Evolutionary conservation across 306 rosid genomes (phyloP).

Genomic region (Oxytropis ochrocephala): DNA sequence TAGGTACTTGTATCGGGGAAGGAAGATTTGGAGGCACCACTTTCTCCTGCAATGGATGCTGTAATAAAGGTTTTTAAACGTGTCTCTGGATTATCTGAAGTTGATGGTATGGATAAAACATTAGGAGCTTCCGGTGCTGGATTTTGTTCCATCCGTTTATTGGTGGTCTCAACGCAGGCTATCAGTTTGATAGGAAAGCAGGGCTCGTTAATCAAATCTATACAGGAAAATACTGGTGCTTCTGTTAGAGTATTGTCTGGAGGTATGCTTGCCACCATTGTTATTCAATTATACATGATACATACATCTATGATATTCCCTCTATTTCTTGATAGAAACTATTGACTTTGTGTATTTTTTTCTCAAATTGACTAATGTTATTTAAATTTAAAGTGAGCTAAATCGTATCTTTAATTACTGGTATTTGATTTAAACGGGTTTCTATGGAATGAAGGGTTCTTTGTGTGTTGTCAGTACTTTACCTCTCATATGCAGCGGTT

Average conservation of each 20-base stretch:
- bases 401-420: neutral
- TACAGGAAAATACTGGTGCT: constrained; percentile 78
- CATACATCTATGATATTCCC: neutral
- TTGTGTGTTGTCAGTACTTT: neutral
- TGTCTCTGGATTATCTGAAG: constrained; percentile 67
- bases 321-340: neutral
- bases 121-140: constrained; percentile 46
- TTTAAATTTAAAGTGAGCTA: constrained; percentile 2
- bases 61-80: constrained; percentile 76
- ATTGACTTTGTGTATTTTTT: neutral
- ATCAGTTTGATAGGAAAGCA: constrained; percentile 95
- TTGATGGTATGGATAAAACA: constrained; percentile 38
- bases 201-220: constrained; percentile 84
- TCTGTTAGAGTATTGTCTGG: constrained; percentile 75
- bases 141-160: constrained; percentile 63
- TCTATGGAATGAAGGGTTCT: neutral
- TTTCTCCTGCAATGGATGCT: constrained; percentile 98
- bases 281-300: neutral
- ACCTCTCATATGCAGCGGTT: neutral
- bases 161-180: constrained; percentile 96
- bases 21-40: constrained; percentile 67
- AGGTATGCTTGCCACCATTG: constrained; percentile 42
- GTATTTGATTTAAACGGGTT: neutral
- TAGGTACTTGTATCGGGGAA: constrained; percentile 90
- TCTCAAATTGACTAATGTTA: neutral